phyloP scores from a whole-genome alignment of 345 rosid genomes.

The Triadica sebifera region DNA sequence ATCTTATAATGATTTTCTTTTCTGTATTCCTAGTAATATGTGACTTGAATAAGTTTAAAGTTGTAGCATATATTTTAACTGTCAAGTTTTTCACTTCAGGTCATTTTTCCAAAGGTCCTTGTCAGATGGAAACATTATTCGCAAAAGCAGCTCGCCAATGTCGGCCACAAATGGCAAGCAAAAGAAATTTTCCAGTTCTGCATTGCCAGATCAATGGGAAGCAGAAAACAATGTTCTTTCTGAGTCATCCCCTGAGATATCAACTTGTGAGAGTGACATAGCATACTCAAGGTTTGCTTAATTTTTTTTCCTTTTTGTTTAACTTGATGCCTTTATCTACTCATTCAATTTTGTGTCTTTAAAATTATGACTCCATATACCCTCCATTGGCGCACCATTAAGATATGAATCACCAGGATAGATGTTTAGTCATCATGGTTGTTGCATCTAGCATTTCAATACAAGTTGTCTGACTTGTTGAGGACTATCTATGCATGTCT shows the following conservation, averaged over 20 bases:
- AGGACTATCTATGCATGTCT: too few relatives aligned
- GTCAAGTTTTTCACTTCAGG: constrained; percentile 41
- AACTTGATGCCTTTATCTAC: not conserved
- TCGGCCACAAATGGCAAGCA: constrained; percentile 42
- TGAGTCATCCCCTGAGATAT: constrained; percentile 90
- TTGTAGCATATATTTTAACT: constrained; percentile 13
- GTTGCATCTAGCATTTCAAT: not conserved
- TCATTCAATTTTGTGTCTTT: not conserved
- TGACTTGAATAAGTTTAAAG: not conserved
- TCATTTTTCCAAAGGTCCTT: constrained; percentile 73
- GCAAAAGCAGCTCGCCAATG: constrained; percentile 42
- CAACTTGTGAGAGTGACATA: constrained; percentile 64
- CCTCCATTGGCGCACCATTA: not conserved
- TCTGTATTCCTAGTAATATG: not conserved
- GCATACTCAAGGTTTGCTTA: constrained; percentile 64
- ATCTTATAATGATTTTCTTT: not conserved
- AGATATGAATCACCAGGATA: not conserved
- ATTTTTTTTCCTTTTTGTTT: not conserved
- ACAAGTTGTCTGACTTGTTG: not conserved
- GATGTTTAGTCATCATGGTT: not conserved
- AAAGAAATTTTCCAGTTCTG: constrained; percentile 44
- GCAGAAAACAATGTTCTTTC: constrained; percentile 48
- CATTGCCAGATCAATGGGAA: constrained; percentile 44
- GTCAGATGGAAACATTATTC: constrained; percentile 89
- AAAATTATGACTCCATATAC: not conserved